phyloP scores from a whole-genome alignment of 768 basidiomycete species.

The Pilatotrama ljubarskyi region DNA sequence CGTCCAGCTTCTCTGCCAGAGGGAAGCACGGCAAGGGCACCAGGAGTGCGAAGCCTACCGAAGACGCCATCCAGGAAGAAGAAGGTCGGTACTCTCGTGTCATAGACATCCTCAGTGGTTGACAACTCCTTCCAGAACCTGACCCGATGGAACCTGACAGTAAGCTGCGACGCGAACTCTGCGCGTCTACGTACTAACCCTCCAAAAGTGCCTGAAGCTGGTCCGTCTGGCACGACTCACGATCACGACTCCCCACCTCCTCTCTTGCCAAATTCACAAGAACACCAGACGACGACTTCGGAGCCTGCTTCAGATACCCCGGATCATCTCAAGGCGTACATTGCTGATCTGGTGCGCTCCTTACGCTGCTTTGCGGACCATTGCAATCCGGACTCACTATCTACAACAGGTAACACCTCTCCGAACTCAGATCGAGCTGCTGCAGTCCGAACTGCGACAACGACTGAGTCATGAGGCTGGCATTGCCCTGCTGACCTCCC shows the following conservation, averaged over 20 bases:
- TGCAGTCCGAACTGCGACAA: conserved; percentile 48
- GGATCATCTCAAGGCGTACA: not conserved
- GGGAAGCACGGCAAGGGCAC: conserved; percentile 51
- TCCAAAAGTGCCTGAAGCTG: conserved; percentile 24
- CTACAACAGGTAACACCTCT: conserved; percentile 39
- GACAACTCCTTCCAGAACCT: conserved; percentile 11
- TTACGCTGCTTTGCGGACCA: no score
- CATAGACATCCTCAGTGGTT: not conserved
- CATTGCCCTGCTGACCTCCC: conserved; percentile 36
- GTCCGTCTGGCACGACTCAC: conserved; percentile 28
- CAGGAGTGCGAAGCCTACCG: conserved; percentile 48
- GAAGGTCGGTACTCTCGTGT: conserved; percentile 24
- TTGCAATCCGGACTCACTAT: not conserved
- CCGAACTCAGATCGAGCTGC: conserved; percentile 34
- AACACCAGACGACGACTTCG: not conserved
- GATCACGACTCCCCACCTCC: conserved; percentile 1
- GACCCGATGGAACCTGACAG: not conserved
- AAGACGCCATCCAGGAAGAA: conserved; percentile 58
- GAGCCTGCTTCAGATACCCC: not conserved
- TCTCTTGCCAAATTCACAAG: not conserved
- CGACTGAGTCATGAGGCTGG: conserved; percentile 38
- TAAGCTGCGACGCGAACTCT: not conserved
- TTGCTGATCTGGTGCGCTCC: conserved; percentile 7
- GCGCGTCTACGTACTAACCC: not conserved
- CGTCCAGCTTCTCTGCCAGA: conserved; percentile 46